Evolutionary conservation across 495 filamentous ascomycete species (phyloP), one percentile per base, ranked within the genome.

Genomic region (Aspergillus egyptiacus): DNA sequence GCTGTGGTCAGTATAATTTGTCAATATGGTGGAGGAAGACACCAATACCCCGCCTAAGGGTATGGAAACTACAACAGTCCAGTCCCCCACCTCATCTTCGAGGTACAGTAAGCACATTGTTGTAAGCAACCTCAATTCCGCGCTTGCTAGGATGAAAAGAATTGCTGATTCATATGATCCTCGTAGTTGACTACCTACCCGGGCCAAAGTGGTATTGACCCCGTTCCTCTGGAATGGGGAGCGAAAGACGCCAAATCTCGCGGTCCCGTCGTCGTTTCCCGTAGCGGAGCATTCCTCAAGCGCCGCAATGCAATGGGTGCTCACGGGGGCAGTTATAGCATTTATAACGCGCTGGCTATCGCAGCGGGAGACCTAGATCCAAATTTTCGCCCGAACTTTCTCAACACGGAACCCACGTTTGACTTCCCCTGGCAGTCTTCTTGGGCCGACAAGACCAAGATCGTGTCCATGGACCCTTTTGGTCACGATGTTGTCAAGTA

Each of bases 281-380:
- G 93, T 37, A 79, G 74, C 50, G 74, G 76, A 6, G 82, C 78
- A 44, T 87, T 89, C 6, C 80, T 97, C 51, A 80, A 90, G 51
- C 81, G 84, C 57, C 84, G 93, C 45, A 98, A 98, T 70, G 91
- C 86, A 75, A 72, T 73, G 78, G 84, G 84, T 48, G 93, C 93
- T 46, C 93, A 98, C 60, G 91, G 93, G 34, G 93, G 93, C 33
- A 96, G 90, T n/a, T 98, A 98, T 59, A 88, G 86, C 56, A 89
- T 96, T 58, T 98, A 98, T 68, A 89, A 95, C 63, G 93, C 93
- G 19, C 75, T 98, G 36, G 93, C 93, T 31, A 78, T 98, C 52
- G 93, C 93, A 18, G 89, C 87, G 56, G 91, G 91, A 54, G 83
- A 96, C 57, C 80, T 98, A 41, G 80, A 85, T 42, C 71, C 79